Percentiles rank a stretch among this genome's conserved stretches.
phyloP scores from a whole-genome alignment of 2,329 filamentous ascomycete genomes.

The Aspergillus glaucus region DNA sequence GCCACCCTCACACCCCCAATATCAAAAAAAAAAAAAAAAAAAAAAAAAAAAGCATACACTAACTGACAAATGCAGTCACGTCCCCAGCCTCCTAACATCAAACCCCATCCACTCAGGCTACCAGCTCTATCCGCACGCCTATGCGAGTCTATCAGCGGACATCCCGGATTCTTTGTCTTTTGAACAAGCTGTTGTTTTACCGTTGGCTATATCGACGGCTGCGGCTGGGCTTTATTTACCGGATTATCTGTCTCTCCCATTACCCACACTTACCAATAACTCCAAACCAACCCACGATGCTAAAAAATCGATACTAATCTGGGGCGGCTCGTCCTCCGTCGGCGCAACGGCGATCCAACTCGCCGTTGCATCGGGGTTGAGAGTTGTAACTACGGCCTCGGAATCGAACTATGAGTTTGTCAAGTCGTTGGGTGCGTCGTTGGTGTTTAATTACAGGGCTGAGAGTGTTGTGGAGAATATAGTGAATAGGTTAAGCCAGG shows the following conservation, averaged over 20 bases:
- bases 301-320: conserved; percentile 35
- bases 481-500: conserved; percentile 2
- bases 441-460: conserved; percentile 41
- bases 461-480: conserved; percentile 9
- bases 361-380: conserved; percentile 34
- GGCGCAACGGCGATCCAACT: conserved; percentile 43
- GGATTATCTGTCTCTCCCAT: conserved; percentile 12
- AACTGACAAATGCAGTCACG: background rate
- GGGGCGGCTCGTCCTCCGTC: conserved; percentile 48
- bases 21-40: no score
- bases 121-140: conserved; percentile 20
- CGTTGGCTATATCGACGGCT: conserved; percentile 28
- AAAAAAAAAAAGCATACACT: no score
- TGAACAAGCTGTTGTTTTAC: conserved; percentile 28
- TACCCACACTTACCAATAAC: conserved; percentile 9
- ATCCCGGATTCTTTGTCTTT: conserved; percentile 25
- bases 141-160: conserved; percentile 7
- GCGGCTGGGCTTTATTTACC: conserved; percentile 24
- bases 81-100: background rate
- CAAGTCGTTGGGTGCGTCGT: conserved; percentile 39
- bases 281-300: conserved; percentile 1
- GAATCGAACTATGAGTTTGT: conserved; percentile 41
- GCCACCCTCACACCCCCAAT: background rate
- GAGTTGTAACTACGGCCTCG: conserved; percentile 35
- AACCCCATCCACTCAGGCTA: conserved; percentile 12